Evolutionary conservation across 495 filamentous ascomycete species (phyloP).

Genomic region (Daldinia caldariorum): DNA sequence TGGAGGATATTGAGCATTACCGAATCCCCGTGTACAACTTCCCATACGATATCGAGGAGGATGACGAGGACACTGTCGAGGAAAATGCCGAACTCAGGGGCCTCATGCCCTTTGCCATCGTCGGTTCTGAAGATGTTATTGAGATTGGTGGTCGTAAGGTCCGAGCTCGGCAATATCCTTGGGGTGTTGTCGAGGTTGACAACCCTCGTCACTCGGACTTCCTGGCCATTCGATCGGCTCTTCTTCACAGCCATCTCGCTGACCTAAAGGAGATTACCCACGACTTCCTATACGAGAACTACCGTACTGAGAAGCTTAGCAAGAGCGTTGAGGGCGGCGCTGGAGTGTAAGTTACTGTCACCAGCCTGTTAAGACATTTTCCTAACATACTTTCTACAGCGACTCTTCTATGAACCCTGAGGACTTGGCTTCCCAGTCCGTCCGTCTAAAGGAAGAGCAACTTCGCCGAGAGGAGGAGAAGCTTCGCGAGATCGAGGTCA

Average conservation of each 20-base stretch:
- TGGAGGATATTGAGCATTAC: slow-evolving; percentile 99
- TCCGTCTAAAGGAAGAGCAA: slow-evolving; percentile 98
- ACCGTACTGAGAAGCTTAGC: slow-evolving; percentile 99
- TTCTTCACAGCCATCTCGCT: slow-evolving; percentile 95
- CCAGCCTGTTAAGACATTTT: slow-evolving; percentile 5
- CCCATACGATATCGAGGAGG: slow-evolving; percentile 99
- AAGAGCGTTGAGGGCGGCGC: slow-evolving; percentile 96
- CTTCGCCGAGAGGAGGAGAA: slow-evolving; percentile 99
- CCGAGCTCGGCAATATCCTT: slow-evolving; percentile 95
- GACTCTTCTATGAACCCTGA: slow-evolving; percentile 97
- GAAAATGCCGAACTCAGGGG: slow-evolving; percentile 97
- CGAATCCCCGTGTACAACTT: slow-evolving; percentile 99
- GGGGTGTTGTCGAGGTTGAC: slow-evolving; percentile 98
- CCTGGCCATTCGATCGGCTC: slow-evolving; percentile 93
- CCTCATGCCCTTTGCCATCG: slow-evolving; percentile 98
- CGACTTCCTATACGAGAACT: slow-evolving; percentile 99
- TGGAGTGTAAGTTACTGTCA: slow-evolving; percentile 73
- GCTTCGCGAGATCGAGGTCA: slow-evolving; percentile 97
- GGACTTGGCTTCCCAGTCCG: slow-evolving; percentile 94
- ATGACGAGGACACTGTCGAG: slow-evolving; percentile 98
- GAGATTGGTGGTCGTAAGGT: slow-evolving; percentile 93
- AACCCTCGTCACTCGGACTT: slow-evolving; percentile 99
- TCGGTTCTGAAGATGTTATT: slow-evolving; percentile 93
- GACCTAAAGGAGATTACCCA: slow-evolving; percentile 99
- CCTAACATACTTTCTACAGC: slow-evolving; percentile 53